Percentiles rank a stretch among this genome's conserved stretches.
phyloP scores from a whole-genome alignment of 768 basidiomycete genomes.

The Tricholoma saponaceum region DNA sequence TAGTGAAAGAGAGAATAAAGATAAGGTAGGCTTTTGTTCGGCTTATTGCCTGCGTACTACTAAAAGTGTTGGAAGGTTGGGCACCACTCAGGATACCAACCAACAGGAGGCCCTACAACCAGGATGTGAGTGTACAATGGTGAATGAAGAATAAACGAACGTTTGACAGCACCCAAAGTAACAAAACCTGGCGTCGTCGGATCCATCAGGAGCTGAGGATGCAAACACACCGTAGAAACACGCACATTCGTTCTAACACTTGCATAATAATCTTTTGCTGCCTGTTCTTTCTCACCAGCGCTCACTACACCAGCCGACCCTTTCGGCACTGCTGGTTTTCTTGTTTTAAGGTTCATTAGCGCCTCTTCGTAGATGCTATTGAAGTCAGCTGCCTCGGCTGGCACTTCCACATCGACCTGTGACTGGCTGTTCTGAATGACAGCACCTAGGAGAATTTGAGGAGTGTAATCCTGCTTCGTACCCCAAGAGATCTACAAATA shows the following conservation, averaged over 20 bases:
- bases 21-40: constrained; percentile 73
- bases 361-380: constrained; percentile 85
- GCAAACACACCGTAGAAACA: not conserved
- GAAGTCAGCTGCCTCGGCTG: constrained; percentile 76
- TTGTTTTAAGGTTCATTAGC: constrained; percentile 62
- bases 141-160: constrained; percentile 30
- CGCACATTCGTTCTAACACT: constrained; percentile 76
- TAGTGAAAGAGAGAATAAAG: constrained; percentile 79
- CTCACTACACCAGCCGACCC: constrained; percentile 25
- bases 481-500: constrained; percentile 80
- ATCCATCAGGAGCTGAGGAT: not conserved
- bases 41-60: constrained; percentile 38
- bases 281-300: constrained; percentile 63
- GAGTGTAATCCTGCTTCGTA: constrained; percentile 82
- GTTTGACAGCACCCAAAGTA: constrained; percentile 84
- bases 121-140: not conserved
- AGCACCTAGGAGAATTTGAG: constrained; percentile 76
- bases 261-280: constrained; percentile 84
- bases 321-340: constrained; percentile 37
- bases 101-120: constrained; percentile 60
- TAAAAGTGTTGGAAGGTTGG: constrained; percentile 58
- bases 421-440: constrained; percentile 78
- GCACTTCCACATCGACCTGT: constrained; percentile 85
- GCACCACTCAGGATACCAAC: constrained; percentile 63
- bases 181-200: constrained; percentile 43